Percentiles rank a stretch among this genome's conserved stretches.
phyloP scores from a whole-genome alignment of 352 stramenopile genomes.

The Peronospora destructor region DNA sequence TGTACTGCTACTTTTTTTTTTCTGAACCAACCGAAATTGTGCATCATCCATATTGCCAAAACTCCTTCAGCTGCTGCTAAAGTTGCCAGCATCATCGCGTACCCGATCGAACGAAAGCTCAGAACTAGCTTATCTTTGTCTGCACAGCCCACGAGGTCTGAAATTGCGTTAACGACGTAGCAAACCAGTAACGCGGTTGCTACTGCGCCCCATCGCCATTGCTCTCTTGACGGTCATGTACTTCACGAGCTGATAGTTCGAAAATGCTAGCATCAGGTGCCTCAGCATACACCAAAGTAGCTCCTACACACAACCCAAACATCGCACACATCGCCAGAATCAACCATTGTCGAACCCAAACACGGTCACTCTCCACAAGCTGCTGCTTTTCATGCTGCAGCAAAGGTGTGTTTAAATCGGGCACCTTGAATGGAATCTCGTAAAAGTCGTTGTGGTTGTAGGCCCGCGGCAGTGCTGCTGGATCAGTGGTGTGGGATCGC shows the following conservation, averaged over 20 bases:
- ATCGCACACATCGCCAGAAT: constrained; percentile 27
- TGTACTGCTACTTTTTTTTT: neutral
- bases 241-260: constrained; percentile 18
- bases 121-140: constrained; percentile 30
- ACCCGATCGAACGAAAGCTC: constrained; percentile 30
- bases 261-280: constrained; percentile 22
- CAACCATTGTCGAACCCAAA: constrained; percentile 20
- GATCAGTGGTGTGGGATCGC: constrained; percentile 35
- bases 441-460: constrained; percentile 51
- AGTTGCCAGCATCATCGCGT: constrained; percentile 27
- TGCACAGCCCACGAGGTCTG: constrained; percentile 37
- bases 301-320: constrained; percentile 31
- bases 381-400: constrained; percentile 13
- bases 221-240: constrained; percentile 14
- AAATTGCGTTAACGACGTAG: constrained; percentile 36
- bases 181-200: constrained; percentile 40
- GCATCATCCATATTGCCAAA: constrained; percentile 24
- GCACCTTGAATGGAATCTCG: constrained; percentile 15
- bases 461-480: constrained; percentile 26
- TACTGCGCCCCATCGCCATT: constrained; percentile 45
- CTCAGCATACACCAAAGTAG: constrained; percentile 27
- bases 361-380: constrained; percentile 3
- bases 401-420: constrained; percentile 17
- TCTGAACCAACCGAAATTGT: constrained; percentile 26
- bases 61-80: constrained; percentile 36